Evolutionary conservation across 2,329 filamentous ascomycete genomes (phyloP).

Genomic region (Penicillium decumbens): DNA sequence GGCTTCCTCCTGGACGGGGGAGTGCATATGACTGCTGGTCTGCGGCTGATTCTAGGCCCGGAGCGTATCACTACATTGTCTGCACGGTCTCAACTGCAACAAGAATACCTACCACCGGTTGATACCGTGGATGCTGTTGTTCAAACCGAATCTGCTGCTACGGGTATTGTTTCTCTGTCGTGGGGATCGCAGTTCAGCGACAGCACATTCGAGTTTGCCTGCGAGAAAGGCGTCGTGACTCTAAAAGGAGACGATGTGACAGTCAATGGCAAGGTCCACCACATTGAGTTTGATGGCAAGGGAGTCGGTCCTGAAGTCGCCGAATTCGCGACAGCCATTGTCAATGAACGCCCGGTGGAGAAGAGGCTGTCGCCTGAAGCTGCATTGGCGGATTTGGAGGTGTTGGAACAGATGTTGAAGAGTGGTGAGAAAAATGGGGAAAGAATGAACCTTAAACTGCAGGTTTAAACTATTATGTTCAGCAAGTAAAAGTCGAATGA

Average conservation of each 20-base stretch:
- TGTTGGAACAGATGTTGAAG: slow-evolving; percentile 38
- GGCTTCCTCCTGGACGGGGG: slow-evolving; percentile 58
- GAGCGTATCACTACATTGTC: slow-evolving; percentile 44
- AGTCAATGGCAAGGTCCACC: slow-evolving; percentile 36
- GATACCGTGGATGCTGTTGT: slow-evolving; percentile 54
- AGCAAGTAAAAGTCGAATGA: not conserved
- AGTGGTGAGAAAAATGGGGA: slow-evolving; percentile 32
- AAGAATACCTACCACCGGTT: slow-evolving; percentile 51
- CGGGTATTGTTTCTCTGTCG: slow-evolving; percentile 49
- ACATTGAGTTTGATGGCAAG: slow-evolving; percentile 47
- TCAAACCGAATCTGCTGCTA: slow-evolving; percentile 46
- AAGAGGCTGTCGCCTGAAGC: slow-evolving; percentile 48
- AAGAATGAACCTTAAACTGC: slow-evolving; percentile 22
- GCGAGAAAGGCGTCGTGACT: slow-evolving; percentile 49
- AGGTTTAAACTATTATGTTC: slow-evolving; percentile 9
- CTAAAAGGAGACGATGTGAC: slow-evolving; percentile 38
- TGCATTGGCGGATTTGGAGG: slow-evolving; percentile 50
- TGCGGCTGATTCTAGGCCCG: slow-evolving; percentile 48
- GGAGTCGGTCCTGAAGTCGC: slow-evolving; percentile 52
- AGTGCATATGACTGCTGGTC: slow-evolving; percentile 52
- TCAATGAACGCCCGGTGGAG: slow-evolving; percentile 39
- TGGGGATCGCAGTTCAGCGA: slow-evolving; percentile 52
- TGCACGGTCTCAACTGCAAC: slow-evolving; percentile 49
- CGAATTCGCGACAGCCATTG: slow-evolving; percentile 50
- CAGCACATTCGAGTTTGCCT: slow-evolving; percentile 48